Evolutionary conservation across 1,284 basidiomycete genomes (phyloP), one percentile per base, ranked within the genome.

Genomic region (Rhodofomes roseus): DNA sequence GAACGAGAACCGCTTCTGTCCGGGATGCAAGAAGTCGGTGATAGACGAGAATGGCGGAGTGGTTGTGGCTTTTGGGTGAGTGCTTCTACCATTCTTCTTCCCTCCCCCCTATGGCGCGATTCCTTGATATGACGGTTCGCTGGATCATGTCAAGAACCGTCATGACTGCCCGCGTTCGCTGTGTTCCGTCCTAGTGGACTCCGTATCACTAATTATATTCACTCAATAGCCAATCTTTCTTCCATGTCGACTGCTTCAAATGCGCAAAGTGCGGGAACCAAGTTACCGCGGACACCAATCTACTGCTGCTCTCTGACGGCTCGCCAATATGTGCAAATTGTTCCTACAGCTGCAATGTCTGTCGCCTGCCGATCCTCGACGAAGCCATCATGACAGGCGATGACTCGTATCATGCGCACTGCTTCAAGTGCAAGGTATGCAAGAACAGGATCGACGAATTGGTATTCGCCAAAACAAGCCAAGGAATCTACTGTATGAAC

Each of bases 361-460:
- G 95, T 78, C 87, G 88, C 55, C 84, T 87, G 56, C 92, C 93
- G 43, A 97, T 98, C 67, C 89, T 95, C 57, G 95, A 98, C 76
- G 95, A 98, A 73, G 96, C 96, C 18, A 98, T 98, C 76, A 97
- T 98, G 92, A 96, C 96, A 14, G 95, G 96, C 59, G 95, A 99
- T 75, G 96, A 98, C 73, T 95, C 95, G 0, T 99, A 98, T 70
- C 96, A 99, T 74, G 96, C 96, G 2, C 92, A 96, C 67, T 99
- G 96, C 79, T 99, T 99, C 82, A 96, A 95, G 66, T 99, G 96
- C 78, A 91, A 95, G 67, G 91, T 95, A 40, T 99, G 96, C 79
- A 87, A 89, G 71, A 90, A 91, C 71, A 85, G 93, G 60, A 99
- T 99, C 68, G 96, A 98, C 74, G 96, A 99, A 73, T 86, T 99